These are phyloP conservation scores for Diplodia sapinea DNA, from an alignment of 2,329 filamentous ascomycete genomes.

Conservation along the genomic window DNA sequence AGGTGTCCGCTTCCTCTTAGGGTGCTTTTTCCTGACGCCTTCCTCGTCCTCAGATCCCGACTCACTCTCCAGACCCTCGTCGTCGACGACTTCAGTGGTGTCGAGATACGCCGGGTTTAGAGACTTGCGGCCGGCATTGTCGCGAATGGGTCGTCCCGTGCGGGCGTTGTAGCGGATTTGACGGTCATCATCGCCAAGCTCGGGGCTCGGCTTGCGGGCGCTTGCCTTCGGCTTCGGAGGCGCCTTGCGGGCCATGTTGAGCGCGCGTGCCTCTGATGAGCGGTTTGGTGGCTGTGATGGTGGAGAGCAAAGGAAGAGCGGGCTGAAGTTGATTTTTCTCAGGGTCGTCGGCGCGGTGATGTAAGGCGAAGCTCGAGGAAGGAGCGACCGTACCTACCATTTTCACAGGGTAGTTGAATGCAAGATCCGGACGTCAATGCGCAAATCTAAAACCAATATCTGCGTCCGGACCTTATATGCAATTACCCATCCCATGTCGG, in stretches of 20 bases:
- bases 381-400: background rate
- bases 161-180: slow-evolving; percentile 40
- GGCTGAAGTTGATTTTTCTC: too few species aligned
- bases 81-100: slow-evolving; percentile 46
- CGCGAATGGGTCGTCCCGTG: slow-evolving; percentile 53
- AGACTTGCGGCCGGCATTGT: slow-evolving; percentile 46
- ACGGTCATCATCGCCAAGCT: slow-evolving; percentile 39
- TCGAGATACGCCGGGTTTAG: slow-evolving; percentile 49
- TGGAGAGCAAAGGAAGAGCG: background rate
- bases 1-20: slow-evolving; percentile 43
- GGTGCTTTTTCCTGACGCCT: slow-evolving; percentile 35
- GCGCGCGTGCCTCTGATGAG: background rate
- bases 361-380: slow-evolving; percentile 2
- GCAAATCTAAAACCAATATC: too few species aligned
- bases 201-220: slow-evolving; percentile 33
- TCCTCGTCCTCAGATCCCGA: slow-evolving; percentile 41
- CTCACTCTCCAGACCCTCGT: slow-evolving; percentile 43
- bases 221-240: background rate
- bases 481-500: too few species aligned
- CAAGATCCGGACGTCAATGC: too few species aligned
- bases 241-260: slow-evolving; percentile 10
- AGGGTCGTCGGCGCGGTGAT: slow-evolving; percentile 1
- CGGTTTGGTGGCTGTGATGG: background rate
- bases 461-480: too few species aligned
- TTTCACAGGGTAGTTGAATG: too few species aligned